Evolutionary conservation across 352 stramenopile species (phyloP), one percentile per base, ranked within the genome.

Genomic region (Thalassiosira exigua): DNA sequence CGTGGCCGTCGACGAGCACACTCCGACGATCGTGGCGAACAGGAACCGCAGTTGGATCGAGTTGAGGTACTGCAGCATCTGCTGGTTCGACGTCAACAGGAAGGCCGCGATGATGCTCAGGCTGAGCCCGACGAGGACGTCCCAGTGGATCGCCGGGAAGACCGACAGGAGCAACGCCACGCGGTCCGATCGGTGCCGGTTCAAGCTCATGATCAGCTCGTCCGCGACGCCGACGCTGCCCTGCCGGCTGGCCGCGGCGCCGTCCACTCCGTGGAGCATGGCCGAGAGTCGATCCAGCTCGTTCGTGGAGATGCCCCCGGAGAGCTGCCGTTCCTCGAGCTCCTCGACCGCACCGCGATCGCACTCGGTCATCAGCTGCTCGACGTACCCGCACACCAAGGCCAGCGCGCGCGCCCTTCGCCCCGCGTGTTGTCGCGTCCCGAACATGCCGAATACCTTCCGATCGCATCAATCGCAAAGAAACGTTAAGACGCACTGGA

Each of bases 211-310:
- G 17, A 81, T 66, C n/a, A 80, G 30, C 58, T 66, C 67, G 30
- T 81, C 62, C 12, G 67, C 53, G 36, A 52, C 17, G 32, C 39
- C 46, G 3, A 84, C 76, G 26, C 32, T 64, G 14, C 58, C 62
- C 29, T 77, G 56, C 14, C 76, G 66, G 51, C 54, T 77, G 7
- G 64, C 70, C 12, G 46, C 50, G 19, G 70, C 69, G 17, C 70
- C 76, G 14, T 81, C 69, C 26, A 84, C 62, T 27, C 69, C 69
- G 41, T 84, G 76, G n/a, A 84, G 70, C 60, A 81, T 76, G 36
- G 42, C 50, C 17, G 30, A 33, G n/a, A 84, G 32, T 22, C 52
- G 39, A 67, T 81, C 76, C 22, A 84, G 62, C 21, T 84, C 76
- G 51, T 84, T 84, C 2, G 17, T 36, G 41, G 66, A 53, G 67